Evolutionary conservation across 495 filamentous ascomycete genomes (phyloP), one percentile per base, ranked within the genome.

Genomic region (Staphylotrichum longicolle): DNA sequence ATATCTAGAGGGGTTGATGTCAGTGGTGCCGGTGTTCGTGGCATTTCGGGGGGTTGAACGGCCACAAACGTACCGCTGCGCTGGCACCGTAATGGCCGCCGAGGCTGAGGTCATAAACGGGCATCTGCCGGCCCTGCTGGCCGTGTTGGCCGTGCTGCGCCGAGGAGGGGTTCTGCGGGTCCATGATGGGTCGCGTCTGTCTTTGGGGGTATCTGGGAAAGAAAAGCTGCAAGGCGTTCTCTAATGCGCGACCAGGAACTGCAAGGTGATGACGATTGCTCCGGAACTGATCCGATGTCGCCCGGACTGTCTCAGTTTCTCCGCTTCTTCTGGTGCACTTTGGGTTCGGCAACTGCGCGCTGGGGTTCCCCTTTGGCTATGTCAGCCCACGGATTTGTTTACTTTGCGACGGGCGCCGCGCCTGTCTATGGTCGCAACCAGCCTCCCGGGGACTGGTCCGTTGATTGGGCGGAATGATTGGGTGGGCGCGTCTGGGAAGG

Each of bases 81-180:
- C 89, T 91, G 69, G 91, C 91, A 70, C 91, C 93, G 78, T 95
- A 96, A 75, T 96, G 92, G 58, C 93, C 93, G 59, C 90, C 91
- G 70, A 90, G 86, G 63, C 78, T 76, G 49, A 86, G 82, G 76
- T 97, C 91, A 75, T 97, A 97, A 11, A 85, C 77, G 54, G 87
- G 86, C 64, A 62, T 41, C 40, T 60, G 63, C 53, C 53, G 57
- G 48, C 81, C 77, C 69, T 82, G 84, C 66, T 82, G 65, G 42
- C 58, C 61, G 57, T 68, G 70, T 67, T 74, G 70, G 30, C 63
- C 63, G 20, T 75, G 72, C 47, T 74, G 69, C 58, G 70, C 68
- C 44, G 70, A 72, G 32, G 75, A 66, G 41, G 72, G 73, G 61
- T 79, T 80, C 56, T 80, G 76, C 30, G 75, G 69, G 66, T 82